phyloP scores from a whole-genome alignment of 2,329 filamentous ascomycete genomes.

The Paraphaeosphaeria minitans region DNA sequence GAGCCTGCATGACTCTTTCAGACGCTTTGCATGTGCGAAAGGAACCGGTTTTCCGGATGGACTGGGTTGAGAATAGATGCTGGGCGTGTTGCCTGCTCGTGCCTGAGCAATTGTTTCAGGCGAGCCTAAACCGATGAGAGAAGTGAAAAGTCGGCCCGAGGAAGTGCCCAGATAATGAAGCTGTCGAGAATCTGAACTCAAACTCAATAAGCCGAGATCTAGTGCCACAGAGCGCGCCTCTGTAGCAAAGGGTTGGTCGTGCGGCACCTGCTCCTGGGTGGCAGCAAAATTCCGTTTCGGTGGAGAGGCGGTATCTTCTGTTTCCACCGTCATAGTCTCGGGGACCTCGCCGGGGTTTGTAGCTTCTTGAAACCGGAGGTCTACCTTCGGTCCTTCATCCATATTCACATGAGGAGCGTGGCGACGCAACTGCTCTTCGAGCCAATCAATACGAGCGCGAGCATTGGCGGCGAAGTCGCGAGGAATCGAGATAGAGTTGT shows the following conservation, averaged over 20 bases:
- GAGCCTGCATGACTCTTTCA: slow-evolving; percentile 11
- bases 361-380: slow-evolving; percentile 16
- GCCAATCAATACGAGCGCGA: slow-evolving; percentile 41
- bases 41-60: slow-evolving; percentile 7
- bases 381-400: slow-evolving; percentile 31
- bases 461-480: slow-evolving; percentile 40
- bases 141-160: slow-evolving; percentile 45
- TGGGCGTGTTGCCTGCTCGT: not conserved
- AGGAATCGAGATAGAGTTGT: slow-evolving; percentile 42
- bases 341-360: not conserved
- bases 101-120: slow-evolving; percentile 6
- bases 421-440: slow-evolving; percentile 38
- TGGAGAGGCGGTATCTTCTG: not conserved
- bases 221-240: slow-evolving; percentile 41
- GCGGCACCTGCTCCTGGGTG: not conserved
- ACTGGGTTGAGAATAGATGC: slow-evolving; percentile 2
- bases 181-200: slow-evolving; percentile 48
- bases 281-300: not conserved
- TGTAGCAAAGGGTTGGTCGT: slow-evolving; percentile 17
- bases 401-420: slow-evolving; percentile 39
- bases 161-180: slow-evolving; percentile 48
- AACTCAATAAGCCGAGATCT: slow-evolving; percentile 46
- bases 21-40: slow-evolving; percentile 8
- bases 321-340: not conserved
- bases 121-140: slow-evolving; percentile 24